Percentiles rank a stretch among this genome's conserved stretches.
These are phyloP conservation scores for Chloris gayana DNA, from an alignment of 176 grass and related monocot species.

Conservation along the genomic window DNA sequence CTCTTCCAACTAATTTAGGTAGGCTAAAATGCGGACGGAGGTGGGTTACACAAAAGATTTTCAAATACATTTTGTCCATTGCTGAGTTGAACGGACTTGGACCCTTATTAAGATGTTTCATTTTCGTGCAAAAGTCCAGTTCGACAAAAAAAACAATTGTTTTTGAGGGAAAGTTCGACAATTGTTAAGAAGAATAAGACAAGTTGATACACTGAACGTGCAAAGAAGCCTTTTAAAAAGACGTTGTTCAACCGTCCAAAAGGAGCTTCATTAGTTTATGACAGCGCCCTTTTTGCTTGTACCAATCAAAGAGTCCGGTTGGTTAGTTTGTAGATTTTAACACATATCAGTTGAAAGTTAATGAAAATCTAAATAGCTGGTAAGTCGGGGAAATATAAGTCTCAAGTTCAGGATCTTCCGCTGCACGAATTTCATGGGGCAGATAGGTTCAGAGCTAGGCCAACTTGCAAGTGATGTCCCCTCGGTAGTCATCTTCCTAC, in stretches of 20 bases:
- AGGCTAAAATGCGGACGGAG: slow-evolving; percentile 8
- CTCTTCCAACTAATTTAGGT: slow-evolving; percentile 30
- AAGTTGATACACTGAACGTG: slow-evolving; percentile 23
- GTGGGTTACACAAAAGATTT: not conserved
- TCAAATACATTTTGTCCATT: not conserved
- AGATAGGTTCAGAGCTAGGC: no score
- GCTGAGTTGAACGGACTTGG: not conserved
- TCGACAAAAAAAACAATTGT: no score
- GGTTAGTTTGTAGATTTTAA: not conserved
- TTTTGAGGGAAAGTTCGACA: no score
- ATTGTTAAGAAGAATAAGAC: slow-evolving; percentile 15
- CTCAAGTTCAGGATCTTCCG: no score
- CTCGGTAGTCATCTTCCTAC: no score
- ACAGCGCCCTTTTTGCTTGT: not conserved
- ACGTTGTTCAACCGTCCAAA: slow-evolving; percentile 17
- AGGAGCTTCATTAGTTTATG: not conserved
- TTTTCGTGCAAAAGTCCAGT: not conserved
- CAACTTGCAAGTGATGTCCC: no score
- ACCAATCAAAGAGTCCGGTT: not conserved
- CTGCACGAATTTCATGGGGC: no score
- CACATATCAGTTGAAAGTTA: no score
- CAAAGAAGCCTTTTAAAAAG: not conserved
- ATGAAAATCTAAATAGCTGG: no score
- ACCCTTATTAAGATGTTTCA: not conserved
- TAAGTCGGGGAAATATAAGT: no score